phyloP scores from a whole-genome alignment of 23 red algal species.

The Gracilaria caudata region DNA sequence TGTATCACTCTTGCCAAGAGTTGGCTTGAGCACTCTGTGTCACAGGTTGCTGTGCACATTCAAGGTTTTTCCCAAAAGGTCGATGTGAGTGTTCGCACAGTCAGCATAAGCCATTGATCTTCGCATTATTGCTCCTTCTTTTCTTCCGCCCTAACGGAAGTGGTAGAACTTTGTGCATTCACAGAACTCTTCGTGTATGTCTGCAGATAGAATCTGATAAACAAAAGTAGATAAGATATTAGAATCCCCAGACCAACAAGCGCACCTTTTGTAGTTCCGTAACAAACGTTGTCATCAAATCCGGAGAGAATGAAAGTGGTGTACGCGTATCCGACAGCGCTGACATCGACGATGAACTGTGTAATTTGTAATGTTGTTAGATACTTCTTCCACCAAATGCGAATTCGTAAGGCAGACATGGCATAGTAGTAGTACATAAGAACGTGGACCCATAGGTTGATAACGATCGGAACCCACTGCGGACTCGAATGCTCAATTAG shows the following conservation, averaged over 20 bases:
- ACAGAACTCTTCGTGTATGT: conserved; percentile 75
- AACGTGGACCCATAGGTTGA: conserved; percentile 97
- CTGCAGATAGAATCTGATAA: conserved; percentile 94
- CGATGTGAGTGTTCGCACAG: too few species aligned
- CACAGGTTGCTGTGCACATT: not conserved
- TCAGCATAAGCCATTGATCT: too few species aligned
- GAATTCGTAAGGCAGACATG: conserved; percentile 79
- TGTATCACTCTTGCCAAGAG: too few species aligned
- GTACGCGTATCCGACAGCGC: conserved; percentile 84
- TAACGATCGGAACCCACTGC: conserved; percentile 96
- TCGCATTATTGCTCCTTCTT: conserved; percentile 3
- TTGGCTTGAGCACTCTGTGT: too few species aligned
- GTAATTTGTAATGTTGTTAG: conserved; percentile 89
- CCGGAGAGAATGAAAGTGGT: conserved; percentile 77
- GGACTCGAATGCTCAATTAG: conserved; percentile 90
- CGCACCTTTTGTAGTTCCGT: conserved; percentile 88
- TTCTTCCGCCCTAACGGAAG: not conserved
- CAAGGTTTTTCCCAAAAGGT: not conserved
- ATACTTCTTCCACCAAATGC: conserved; percentile 96
- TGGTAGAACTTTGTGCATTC: not conserved
- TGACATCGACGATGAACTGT: conserved; percentile 94
- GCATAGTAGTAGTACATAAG: conserved; percentile 99
- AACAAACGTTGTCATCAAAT: conserved; percentile 75
- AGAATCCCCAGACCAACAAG: conserved; percentile 83
- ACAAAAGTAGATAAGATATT: conserved; percentile 93